A percentile compares a stretch with the other conserved stretches of the same genome.
These are phyloP conservation scores for Umbelopsis vinacea DNA, from an alignment of 192 early-diverging fungal species.

Conservation along the genomic window DNA sequence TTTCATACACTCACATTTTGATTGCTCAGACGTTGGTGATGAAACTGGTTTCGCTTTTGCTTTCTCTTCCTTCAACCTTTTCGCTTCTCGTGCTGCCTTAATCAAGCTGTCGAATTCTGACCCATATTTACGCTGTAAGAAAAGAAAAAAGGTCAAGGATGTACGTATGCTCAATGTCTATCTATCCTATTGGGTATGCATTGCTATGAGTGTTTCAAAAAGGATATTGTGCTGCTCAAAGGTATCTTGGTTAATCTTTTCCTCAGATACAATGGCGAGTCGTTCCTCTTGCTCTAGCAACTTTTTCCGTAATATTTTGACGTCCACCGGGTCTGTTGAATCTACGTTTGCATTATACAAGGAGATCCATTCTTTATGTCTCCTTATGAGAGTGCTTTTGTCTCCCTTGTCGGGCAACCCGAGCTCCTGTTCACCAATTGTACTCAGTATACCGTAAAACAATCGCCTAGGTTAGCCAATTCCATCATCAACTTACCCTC, in stretches of 20 bases:
- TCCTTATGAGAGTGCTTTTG: constrained; percentile 36
- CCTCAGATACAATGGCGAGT: not conserved
- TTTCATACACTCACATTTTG: not conserved
- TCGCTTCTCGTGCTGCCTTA: not conserved
- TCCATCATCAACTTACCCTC: constrained; percentile 26
- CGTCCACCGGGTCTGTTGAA: constrained; percentile 32
- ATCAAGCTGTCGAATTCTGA: constrained; percentile 19
- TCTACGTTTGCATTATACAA: constrained; percentile 54
- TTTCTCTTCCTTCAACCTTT: not conserved
- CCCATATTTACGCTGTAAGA: constrained; percentile 28
- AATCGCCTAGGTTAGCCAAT: not conserved
- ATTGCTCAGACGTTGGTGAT: not conserved
- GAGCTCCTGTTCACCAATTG: constrained; percentile 29
- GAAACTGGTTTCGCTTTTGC: not conserved
- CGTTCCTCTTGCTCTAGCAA: constrained; percentile 18
- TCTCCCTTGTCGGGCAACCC: constrained; percentile 50
- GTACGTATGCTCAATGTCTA: not conserved
- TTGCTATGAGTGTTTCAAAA: not conserved
- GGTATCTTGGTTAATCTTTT: not conserved
- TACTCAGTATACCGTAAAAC: not conserved
- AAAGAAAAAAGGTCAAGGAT: constrained; percentile 14
- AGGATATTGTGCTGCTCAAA: constrained; percentile 19
- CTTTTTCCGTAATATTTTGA: not conserved
- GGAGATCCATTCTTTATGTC: constrained; percentile 50
- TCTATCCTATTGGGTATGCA: not conserved